Base-by-base conservation (phyloP, 768 basidiomycete genomes). In the Tulasnella sp. region DNA sequence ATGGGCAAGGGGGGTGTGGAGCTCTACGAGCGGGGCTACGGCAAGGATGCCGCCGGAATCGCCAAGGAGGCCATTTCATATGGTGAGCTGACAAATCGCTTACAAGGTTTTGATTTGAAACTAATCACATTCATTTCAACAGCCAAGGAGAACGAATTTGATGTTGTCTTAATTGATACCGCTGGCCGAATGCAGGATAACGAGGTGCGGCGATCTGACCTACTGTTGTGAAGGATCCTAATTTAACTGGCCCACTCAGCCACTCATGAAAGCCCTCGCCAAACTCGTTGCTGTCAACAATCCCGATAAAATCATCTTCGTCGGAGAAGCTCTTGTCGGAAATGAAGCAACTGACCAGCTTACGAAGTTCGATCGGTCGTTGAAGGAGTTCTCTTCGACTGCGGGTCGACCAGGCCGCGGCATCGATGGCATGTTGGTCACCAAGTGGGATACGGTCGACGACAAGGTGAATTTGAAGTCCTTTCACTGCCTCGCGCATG, bases 171-270 rank as follows among this genome's bases (percentile, higher is more conserved):
- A 69, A 95, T 99, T 82, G 98, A 99, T 83, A 99, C 98, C 1
- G 98, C 98, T 26, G 98, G 98, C 1, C 89, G 97, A 75, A 99
- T 99, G 98, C 98, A 99, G 84, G 98, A 99, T 84, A 99, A 99
- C 83, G 98, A 99, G 89, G 93, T 93, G 82, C 42, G 87, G 71
- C 46, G 32, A 44, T 2, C 18, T 26, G 29, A 61, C 23, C 10
- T 1, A 70, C 46, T 42, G 39, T 32, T 37, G 16, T 32, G 37
- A 35, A 70, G 73, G 40, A 11, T 71, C 35, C 44, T 44, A 55
- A 77, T 61, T 70, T 73, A 29, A 73, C 23, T 73, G 44, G 29
- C 79, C 44, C n/a, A 1, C 79, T 72, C 80, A 95, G 92, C 98
- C 98, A 0, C 85, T 99, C 80, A 99, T 99, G 98, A 90, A 96